Base-by-base conservation (phyloP, 2,329 filamentous ascomycete genomes). In the Thielaviopsis punctulata region DNA sequence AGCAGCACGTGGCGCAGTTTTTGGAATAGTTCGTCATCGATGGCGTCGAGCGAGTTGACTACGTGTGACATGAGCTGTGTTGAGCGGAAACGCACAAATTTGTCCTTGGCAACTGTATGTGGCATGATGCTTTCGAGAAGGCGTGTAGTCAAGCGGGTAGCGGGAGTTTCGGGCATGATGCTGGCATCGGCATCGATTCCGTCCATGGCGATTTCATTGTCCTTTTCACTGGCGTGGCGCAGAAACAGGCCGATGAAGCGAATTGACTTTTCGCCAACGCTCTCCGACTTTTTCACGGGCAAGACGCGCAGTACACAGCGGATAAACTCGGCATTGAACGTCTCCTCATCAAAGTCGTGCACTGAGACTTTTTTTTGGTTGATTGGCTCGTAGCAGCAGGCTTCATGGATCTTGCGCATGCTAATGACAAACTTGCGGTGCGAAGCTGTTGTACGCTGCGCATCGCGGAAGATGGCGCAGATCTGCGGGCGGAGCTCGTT, bases 31-130 rank as follows among this genome's bases (percentile, higher is more conserved):
- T 92, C 86, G 63, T 95, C 88, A 60, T 96, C 92, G 59, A 96
- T 86, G 1, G 86, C 82, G 56, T 94, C 86, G 23, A 98, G 73
- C 12, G 84, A 92, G 67, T 95, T 95, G 67, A 98, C 83, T 57
- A 95, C 81, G 63, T 95, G 86, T 1, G 88, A 84, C 51, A 94
- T 80, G 50, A 95, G 77, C 63, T 98, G 92, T 0, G 90, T 93
- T 4, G 88, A 80, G 54, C 92, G 77, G 66, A 87, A 98, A 54
- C 92, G 79, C 46, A 96, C 84, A 55, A 84, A 84, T 66, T 95
- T 96, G 67, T 98, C 92, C 67, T 95, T 96, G 44, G 85, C 79
- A 9, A 75, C 76, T 55, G 95, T 72, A n/a, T 95, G 69, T 4
- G 84, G 84, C 2, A 93, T 70, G 19, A 92, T 68, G 6, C 80